These are phyloP conservation scores for Rauvolfia tetraphylla DNA, from an alignment of 257 asterid species.

Conservation along the genomic window DNA sequence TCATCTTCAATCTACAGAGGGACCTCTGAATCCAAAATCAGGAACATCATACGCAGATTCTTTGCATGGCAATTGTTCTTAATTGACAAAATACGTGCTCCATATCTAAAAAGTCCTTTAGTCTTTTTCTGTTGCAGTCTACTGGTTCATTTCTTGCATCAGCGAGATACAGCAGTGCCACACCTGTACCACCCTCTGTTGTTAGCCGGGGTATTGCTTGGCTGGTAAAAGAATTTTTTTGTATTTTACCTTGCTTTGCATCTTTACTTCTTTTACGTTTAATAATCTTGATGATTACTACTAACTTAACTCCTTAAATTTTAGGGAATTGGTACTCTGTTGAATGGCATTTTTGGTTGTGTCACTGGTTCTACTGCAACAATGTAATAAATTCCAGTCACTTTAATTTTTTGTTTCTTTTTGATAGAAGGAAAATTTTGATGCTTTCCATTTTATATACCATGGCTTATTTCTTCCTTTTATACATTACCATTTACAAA, in stretches of 20 bases:
- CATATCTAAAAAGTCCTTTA: background rate
- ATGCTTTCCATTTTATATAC: background rate
- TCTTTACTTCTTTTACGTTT: background rate
- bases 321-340: constrained; percentile 68
- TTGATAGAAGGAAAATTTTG: background rate
- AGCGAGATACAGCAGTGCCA: constrained; percentile 83
- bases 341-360: constrained; percentile 64
- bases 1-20: background rate
- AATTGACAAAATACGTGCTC: background rate
- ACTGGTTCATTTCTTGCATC: constrained; percentile 77
- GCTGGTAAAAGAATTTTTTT: constrained; percentile 44
- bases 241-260: background rate
- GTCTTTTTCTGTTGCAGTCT: constrained; percentile 37
- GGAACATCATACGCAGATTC: background rate
- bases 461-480: background rate
- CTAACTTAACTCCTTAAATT: constrained; percentile 4
- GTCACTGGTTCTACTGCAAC: constrained; percentile 61
- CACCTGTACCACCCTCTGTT: constrained; percentile 83
- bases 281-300: background rate
- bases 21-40: background rate
- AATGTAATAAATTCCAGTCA: constrained; percentile 42
- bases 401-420: background rate
- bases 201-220: constrained; percentile 80
- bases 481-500: background rate
- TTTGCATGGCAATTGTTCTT: background rate